Percentiles rank a stretch among this genome's conserved stretches.
Evolutionary conservation across 2,329 filamentous ascomycete genomes (phyloP).

Genomic region (Septoria petroselini): DNA sequence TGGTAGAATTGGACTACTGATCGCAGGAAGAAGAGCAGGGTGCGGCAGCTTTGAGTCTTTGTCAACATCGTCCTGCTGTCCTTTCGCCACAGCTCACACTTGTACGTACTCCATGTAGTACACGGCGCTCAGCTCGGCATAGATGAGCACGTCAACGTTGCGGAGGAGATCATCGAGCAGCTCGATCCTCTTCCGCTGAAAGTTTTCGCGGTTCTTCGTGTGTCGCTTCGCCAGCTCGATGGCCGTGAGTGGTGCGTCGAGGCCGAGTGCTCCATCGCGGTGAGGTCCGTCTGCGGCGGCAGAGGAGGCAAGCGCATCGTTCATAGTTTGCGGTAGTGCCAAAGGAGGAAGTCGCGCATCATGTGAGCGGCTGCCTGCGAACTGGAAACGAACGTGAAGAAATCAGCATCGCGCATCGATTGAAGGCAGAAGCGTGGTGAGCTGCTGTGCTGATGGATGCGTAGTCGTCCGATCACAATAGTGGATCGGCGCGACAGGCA

Average conservation of each 20-base stretch:
- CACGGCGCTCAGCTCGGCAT: constrained; percentile 58
- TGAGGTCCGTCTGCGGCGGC: constrained; percentile 25
- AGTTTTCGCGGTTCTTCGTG: constrained; percentile 36
- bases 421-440: not conserved
- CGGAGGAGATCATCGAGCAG: constrained; percentile 56
- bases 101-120: constrained; percentile 61
- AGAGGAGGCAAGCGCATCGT: constrained; percentile 39
- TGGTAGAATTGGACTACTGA: constrained; percentile 56
- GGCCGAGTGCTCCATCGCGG: constrained; percentile 7
- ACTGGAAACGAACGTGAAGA: not conserved
- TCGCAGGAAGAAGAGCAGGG: constrained; percentile 54
- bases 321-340: constrained; percentile 35
- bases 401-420: constrained; percentile 17
- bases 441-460: too few species aligned
- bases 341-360: not conserved
- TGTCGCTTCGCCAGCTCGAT: constrained; percentile 27
- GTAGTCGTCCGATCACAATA: too few species aligned
- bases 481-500: too few species aligned
- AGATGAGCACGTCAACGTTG: constrained; percentile 58
- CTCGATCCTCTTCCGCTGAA: constrained; percentile 44
- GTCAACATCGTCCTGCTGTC: constrained; percentile 20
- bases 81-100: not conserved
- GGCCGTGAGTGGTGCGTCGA: constrained; percentile 21
- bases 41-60: constrained; percentile 50
- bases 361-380: too few species aligned